Evolutionary conservation across 768 basidiomycete genomes (phyloP).

Genomic region (Naganishia vishniacii): DNA sequence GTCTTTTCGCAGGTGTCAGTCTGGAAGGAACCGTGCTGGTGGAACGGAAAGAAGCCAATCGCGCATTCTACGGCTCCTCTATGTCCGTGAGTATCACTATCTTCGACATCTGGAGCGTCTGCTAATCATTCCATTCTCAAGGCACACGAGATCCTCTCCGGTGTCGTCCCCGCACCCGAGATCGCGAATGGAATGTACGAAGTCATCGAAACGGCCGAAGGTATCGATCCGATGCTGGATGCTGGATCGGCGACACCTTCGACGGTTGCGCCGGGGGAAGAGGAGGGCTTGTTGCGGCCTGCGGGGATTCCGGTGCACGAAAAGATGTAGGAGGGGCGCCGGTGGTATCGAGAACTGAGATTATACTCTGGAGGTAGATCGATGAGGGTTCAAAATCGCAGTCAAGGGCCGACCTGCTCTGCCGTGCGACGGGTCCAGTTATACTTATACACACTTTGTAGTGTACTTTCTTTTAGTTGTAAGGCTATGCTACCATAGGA

Average conservation of each 20-base stretch:
- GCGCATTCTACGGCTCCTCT: slow-evolving; percentile 85
- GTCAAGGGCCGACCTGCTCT: too few relatives aligned
- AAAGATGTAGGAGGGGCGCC: not conserved
- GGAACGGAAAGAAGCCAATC: slow-evolving; percentile 89
- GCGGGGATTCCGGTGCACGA: not conserved
- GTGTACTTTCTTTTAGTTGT: not conserved
- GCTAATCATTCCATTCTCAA: not conserved
- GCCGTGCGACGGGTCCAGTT: not conserved
- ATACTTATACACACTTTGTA: not conserved
- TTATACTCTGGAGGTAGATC: too few relatives aligned
- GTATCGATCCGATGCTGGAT: slow-evolving; percentile 40
- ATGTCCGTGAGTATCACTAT: slow-evolving; percentile 53
- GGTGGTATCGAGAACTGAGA: too few relatives aligned
- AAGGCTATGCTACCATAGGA: not conserved
- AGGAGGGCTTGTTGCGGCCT: not conserved
- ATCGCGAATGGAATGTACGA: slow-evolving; percentile 88
- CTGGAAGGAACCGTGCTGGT: slow-evolving; percentile 91
- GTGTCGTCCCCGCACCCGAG: slow-evolving; percentile 94
- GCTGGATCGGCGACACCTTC: not conserved
- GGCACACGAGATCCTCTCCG: slow-evolving; percentile 82
- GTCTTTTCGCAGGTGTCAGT: slow-evolving; percentile 88
- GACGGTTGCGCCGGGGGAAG: not conserved
- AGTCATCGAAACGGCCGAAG: slow-evolving; percentile 92
- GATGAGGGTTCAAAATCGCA: too few relatives aligned
- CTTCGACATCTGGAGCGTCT: not conserved